A percentile compares a stretch with the other conserved stretches of the same genome.
Conservation (phyloP, 768 basidiomycete species). For the Hygrophorus pudorinus region DNA sequence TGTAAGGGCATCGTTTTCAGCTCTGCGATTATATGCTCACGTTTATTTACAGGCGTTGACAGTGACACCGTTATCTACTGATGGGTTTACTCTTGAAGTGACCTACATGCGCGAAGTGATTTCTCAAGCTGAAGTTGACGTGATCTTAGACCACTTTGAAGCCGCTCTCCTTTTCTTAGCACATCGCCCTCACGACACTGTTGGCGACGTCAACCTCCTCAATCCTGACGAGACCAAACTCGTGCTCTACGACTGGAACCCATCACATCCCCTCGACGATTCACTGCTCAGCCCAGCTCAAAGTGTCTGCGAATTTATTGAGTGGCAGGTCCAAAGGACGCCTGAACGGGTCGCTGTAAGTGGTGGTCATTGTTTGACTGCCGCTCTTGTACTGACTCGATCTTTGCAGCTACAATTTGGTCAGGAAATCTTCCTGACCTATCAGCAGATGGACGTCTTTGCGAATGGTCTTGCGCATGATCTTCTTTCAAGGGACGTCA, state of each 20-base stretch:
- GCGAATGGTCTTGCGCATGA: background rate
- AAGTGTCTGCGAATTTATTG: background rate
- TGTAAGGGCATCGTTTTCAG: background rate
- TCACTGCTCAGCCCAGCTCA: background rate
- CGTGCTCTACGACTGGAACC: background rate
- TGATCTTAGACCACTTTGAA: slow-evolving; percentile 3
- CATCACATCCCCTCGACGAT: too few species aligned
- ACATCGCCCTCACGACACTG: background rate
- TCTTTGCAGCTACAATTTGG: background rate
- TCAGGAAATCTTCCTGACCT: slow-evolving; percentile 1
- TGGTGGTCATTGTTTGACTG: background rate
- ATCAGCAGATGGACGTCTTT: background rate
- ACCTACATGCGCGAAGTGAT: background rate
- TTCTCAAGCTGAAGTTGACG: background rate
- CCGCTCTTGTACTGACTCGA: background rate
- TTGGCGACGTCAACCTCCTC: background rate
- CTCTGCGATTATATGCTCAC: too few species aligned
- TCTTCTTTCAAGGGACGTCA: background rate
- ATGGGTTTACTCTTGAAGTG: background rate
- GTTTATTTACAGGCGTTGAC: background rate
- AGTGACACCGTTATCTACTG: slow-evolving; percentile 1
- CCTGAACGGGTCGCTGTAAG: background rate
- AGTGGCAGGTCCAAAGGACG: background rate
- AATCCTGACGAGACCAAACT: background rate
- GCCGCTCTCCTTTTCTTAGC: background rate